Conservation (phyloP, 1,139 yeast species). For the Pichia sp. region DNA sequence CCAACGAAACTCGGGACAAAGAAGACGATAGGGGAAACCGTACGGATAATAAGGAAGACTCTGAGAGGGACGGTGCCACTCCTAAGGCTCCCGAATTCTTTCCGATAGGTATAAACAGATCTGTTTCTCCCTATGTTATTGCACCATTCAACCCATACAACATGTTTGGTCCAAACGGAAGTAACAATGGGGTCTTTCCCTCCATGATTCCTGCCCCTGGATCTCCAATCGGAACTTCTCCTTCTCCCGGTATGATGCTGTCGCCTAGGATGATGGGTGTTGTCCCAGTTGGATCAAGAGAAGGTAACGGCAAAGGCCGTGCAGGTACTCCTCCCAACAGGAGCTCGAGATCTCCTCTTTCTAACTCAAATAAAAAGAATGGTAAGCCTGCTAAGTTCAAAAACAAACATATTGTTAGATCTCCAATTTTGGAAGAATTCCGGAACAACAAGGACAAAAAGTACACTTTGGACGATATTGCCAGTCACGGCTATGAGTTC, state of each 20-base stretch:
- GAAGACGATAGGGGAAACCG: not conserved
- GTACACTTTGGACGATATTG: conserved; percentile 65
- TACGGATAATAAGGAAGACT: not conserved
- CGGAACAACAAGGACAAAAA: conserved; percentile 64
- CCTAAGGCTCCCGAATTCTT: conserved; percentile 13
- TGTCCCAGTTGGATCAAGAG: conserved; percentile 12
- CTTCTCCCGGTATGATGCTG: conserved; percentile 15
- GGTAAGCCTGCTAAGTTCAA: conserved; percentile 16
- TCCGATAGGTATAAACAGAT: conserved; percentile 25
- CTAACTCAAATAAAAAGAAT: conserved; percentile 1
- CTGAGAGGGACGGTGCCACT: not conserved
- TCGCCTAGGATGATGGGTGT: conserved; percentile 15
- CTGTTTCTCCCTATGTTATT: conserved; percentile 40
- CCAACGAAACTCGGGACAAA: conserved; percentile 3
- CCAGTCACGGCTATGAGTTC: conserved; percentile 87
- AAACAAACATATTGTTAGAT: conserved; percentile 51
- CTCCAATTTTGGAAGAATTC: conserved; percentile 83
- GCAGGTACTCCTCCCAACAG: conserved; percentile 13
- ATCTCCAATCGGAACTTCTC: conserved; percentile 19
- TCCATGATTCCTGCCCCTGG: conserved; percentile 22
- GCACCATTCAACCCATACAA: conserved; percentile 49
- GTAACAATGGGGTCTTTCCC: conserved; percentile 10
- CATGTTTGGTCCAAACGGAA: conserved; percentile 35
- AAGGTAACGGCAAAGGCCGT: conserved; percentile 6
- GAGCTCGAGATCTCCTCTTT: conserved; percentile 8